Evolutionary conservation across 2,329 filamentous ascomycete genomes (phyloP).

Genomic region (Bipolaris bicolor): DNA sequence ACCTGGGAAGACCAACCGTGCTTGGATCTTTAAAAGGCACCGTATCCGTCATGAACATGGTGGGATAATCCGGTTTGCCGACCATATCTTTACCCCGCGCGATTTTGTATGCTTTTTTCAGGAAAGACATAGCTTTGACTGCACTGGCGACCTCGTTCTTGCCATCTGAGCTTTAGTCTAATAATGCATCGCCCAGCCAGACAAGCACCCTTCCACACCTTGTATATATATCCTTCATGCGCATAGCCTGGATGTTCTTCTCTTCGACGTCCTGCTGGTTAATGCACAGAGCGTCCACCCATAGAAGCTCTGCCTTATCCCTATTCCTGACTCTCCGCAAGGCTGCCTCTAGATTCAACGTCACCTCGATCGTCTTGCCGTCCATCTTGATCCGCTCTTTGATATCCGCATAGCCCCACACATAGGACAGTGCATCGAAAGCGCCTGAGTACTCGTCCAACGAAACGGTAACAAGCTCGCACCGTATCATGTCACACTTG

Average conservation of each 20-base stretch:
- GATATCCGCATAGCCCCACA: slow-evolving; percentile 6
- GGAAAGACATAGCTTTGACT: not conserved
- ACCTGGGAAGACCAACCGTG: not conserved
- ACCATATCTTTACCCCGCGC: not conserved
- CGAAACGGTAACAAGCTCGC: slow-evolving; percentile 5
- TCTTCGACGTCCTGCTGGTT: slow-evolving; percentile 17
- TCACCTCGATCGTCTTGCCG: not conserved
- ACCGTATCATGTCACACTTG: slow-evolving; percentile 5
- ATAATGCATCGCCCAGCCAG: slow-evolving; percentile 6
- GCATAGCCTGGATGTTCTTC: slow-evolving; percentile 17
- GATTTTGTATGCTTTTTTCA: not conserved
- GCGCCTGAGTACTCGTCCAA: not conserved
- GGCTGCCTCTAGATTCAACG: slow-evolving; percentile 6
- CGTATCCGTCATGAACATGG: not conserved
- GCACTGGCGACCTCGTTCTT: not conserved
- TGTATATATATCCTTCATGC: slow-evolving; percentile 22
- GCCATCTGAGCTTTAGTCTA: not conserved
- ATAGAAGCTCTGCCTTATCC: slow-evolving; percentile 6
- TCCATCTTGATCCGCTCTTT: not conserved
- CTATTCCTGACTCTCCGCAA: not conserved
- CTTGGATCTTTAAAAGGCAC: not conserved
- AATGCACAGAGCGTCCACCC: slow-evolving; percentile 20
- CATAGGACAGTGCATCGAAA: slow-evolving; percentile 11
- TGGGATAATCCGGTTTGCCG: not conserved
- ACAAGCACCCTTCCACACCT: slow-evolving; percentile 11